These are phyloP conservation scores for Colletotrichum tropicicola DNA, from an alignment of 2,329 filamentous ascomycete species.

Conservation along the genomic window DNA sequence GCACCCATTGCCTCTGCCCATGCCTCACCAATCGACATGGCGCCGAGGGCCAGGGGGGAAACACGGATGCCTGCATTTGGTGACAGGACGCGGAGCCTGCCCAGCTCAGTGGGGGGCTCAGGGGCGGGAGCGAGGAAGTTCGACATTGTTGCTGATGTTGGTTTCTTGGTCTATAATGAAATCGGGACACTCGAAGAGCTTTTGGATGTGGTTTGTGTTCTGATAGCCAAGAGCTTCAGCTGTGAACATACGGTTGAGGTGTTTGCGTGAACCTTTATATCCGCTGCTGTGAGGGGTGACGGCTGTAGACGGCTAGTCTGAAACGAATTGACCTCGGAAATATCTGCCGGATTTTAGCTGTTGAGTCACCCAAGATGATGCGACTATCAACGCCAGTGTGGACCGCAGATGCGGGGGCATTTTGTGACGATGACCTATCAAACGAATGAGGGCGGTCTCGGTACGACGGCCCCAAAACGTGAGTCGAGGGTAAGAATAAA, in stretches of 20 bases:
- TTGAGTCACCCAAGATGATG: background rate
- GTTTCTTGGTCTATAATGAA: background rate
- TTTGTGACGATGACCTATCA: background rate
- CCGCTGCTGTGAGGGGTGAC: background rate
- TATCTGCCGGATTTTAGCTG: conserved; percentile 13
- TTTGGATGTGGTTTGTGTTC: background rate
- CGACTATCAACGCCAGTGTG: background rate
- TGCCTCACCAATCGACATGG: conserved; percentile 60
- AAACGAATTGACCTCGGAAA: background rate
- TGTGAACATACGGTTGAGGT: background rate
- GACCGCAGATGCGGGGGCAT: background rate
- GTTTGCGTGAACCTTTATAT: background rate
- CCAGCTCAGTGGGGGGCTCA: conserved; percentile 59
- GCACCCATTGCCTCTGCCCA: conserved; percentile 58
- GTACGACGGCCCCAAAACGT: too few relatives aligned
- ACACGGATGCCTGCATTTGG: conserved; percentile 59
- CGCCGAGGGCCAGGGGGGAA: conserved; percentile 61
- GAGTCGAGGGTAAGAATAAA: too few relatives aligned
- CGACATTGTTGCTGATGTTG: conserved; percentile 4
- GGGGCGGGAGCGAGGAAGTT: conserved; percentile 33
- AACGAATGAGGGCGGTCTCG: background rate
- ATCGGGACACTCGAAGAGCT: background rate
- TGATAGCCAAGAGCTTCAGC: too few relatives aligned
- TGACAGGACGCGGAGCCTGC: conserved; percentile 60
- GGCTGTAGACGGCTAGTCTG: background rate